phyloP scores from a whole-genome alignment of 129 eudicot genomes.

The Pulicaria dysenterica region DNA sequence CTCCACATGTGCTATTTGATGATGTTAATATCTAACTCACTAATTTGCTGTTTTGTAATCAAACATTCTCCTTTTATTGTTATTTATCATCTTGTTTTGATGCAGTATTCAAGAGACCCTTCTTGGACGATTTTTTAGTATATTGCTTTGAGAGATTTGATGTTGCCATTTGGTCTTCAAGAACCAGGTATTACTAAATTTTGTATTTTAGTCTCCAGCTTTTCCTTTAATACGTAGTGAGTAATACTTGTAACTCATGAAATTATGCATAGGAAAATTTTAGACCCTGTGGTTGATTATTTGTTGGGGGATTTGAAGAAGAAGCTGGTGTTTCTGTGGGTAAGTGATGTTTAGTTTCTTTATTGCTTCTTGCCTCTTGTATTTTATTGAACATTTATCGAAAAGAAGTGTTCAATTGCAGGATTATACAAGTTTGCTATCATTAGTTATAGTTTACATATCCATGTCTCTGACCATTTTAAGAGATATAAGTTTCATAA shows the following conservation, averaged over 20 bases:
- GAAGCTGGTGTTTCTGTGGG: slow-evolving; percentile 83
- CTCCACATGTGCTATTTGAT: slow-evolving; percentile 22
- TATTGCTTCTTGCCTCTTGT: neutral
- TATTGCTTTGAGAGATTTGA: slow-evolving; percentile 58
- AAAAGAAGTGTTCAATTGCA: slow-evolving; percentile 1
- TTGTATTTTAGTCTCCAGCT: slow-evolving; percentile 17
- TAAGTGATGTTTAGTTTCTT: slow-evolving; percentile 31
- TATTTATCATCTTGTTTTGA: neutral
- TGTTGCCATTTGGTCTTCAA: slow-evolving; percentile 53
- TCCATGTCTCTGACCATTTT: neutral
- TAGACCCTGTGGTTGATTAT: slow-evolving; percentile 70
- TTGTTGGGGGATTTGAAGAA: slow-evolving; percentile 69
- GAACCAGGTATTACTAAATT: slow-evolving; percentile 51
- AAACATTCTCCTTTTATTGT: neutral
- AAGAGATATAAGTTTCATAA: slow-evolving; percentile 4
- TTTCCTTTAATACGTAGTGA: neutral
- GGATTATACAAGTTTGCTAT: slow-evolving; percentile 6
- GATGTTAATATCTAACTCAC: neutral
- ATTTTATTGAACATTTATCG: neutral
- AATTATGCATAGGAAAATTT: slow-evolving; percentile 51
- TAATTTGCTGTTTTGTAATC: slow-evolving; percentile 14
- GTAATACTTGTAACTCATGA: slow-evolving; percentile 24
- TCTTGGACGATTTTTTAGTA: slow-evolving; percentile 46
- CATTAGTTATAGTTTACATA: neutral
- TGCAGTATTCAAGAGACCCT: slow-evolving; percentile 60